Percentiles rank a stretch among this genome's conserved stretches.
Evolutionary conservation across 768 basidiomycete species (phyloP).

Genomic region (Infundibulicybe gibba): DNA sequence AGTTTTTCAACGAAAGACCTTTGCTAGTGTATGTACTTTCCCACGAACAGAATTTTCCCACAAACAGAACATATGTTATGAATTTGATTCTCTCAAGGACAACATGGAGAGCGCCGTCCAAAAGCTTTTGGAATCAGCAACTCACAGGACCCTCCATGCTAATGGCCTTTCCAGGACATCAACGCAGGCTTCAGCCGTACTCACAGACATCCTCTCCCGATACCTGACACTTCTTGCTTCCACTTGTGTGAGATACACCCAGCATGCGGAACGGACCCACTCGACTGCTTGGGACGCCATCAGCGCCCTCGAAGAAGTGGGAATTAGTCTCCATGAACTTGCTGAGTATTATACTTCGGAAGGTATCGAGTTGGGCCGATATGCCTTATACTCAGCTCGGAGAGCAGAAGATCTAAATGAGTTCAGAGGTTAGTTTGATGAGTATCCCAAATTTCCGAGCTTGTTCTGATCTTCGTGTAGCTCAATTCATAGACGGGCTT

Average conservation of each 20-base stretch:
- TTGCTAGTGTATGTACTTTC: too few relatives aligned
- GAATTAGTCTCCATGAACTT: constrained; percentile 68
- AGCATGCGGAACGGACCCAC: constrained; percentile 65
- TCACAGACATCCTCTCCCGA: constrained; percentile 74
- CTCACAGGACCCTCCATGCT: constrained; percentile 70
- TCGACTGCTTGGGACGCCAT: constrained; percentile 59
- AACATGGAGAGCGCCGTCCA: constrained; percentile 55
- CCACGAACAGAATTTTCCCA: too few relatives aligned
- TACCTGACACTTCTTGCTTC: constrained; percentile 65
- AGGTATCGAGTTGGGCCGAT: constrained; percentile 64
- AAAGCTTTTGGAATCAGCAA: constrained; percentile 64
- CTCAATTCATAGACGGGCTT: constrained; percentile 58
- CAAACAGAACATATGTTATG: too few relatives aligned
- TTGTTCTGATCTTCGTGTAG: constrained; percentile 35
- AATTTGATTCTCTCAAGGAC: too few relatives aligned
- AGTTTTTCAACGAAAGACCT: too few relatives aligned
- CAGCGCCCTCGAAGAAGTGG: constrained; percentile 70
- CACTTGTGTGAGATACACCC: constrained; percentile 69
- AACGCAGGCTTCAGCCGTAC: constrained; percentile 60
- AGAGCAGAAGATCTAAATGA: constrained; percentile 73
- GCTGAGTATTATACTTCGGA: constrained; percentile 63
- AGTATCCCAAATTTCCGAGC: constrained; percentile 12
- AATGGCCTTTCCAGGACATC: constrained; percentile 78
- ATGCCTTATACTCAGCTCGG: constrained; percentile 58
- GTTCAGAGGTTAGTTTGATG: constrained; percentile 55